These are phyloP conservation scores for Naganishia vishniacii DNA, from an alignment of 768 basidiomycete species.

Conservation along the genomic window DNA sequence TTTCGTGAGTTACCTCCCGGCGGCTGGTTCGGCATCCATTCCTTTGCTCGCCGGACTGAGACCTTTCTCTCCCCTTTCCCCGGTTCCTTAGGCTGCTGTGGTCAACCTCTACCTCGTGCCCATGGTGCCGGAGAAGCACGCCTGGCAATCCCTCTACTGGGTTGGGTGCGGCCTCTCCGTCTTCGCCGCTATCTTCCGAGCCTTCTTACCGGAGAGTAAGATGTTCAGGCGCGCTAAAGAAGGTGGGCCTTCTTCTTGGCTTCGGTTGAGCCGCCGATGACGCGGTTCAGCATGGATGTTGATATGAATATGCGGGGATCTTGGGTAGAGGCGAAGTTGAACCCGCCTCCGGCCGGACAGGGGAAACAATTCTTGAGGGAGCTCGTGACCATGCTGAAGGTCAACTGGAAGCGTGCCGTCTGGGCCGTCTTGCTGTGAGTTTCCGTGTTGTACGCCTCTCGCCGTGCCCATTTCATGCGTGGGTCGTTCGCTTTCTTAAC, in stretches of 20 bases:
- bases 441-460: slow-evolving; percentile 21
- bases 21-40: too few species aligned
- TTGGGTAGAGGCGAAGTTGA: too few species aligned
- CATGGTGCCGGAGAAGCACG: slow-evolving; percentile 48
- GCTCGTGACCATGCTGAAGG: slow-evolving; percentile 68
- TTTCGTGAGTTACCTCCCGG: too few species aligned
- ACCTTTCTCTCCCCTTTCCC: too few species aligned
- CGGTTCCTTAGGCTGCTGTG: too few species aligned
- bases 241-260: too few species aligned
- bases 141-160: slow-evolving; percentile 81
- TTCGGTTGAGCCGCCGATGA: too few species aligned
- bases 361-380: slow-evolving; percentile 68
- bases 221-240: slow-evolving; percentile 59
- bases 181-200: slow-evolving; percentile 64
- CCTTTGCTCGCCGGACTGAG: slow-evolving; percentile 36
- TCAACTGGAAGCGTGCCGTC: slow-evolving; percentile 24
- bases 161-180: slow-evolving; percentile 64
- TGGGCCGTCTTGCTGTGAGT: slow-evolving; percentile 48
- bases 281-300: too few species aligned
- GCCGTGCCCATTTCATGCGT: neutral
- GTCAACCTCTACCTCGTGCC: slow-evolving; percentile 62
- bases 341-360: too few species aligned
- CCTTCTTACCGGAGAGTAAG: slow-evolving; percentile 69
- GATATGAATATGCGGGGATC: too few species aligned
- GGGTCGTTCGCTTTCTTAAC: neutral